Evolutionary conservation across 2,329 filamentous ascomycete species (phyloP).

Genomic region (Colletotrichum gigasporum): DNA sequence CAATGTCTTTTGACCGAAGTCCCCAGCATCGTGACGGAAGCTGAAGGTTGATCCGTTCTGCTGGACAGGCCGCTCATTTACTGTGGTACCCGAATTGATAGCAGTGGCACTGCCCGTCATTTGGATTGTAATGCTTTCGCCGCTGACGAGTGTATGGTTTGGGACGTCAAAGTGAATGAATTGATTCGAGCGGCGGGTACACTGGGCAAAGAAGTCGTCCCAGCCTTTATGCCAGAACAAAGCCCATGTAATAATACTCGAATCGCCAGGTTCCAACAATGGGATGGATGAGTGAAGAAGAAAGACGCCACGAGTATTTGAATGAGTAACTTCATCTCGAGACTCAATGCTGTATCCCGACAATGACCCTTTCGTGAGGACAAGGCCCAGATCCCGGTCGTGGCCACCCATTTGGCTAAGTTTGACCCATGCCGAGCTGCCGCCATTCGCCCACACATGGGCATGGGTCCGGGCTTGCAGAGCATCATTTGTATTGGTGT

Average conservation of each 20-base stretch:
- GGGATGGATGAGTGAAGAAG: constrained; percentile 23
- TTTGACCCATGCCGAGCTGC: constrained; percentile 26
- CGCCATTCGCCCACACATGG: constrained; percentile 26
- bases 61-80: neutral
- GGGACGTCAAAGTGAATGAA: constrained; percentile 14
- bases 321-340: constrained; percentile 21
- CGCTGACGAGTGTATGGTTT: constrained; percentile 1
- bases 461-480: constrained; percentile 15
- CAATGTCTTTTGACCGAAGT: constrained; percentile 3
- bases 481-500: constrained; percentile 25
- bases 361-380: constrained; percentile 20
- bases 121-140: neutral
- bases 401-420: constrained; percentile 28
- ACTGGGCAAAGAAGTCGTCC: constrained; percentile 21
- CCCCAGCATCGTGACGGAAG: neutral
- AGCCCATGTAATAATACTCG: constrained; percentile 13
- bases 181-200: constrained; percentile 9
- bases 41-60: neutral
- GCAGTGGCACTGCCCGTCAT: neutral
- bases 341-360: constrained; percentile 29
- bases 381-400: constrained; percentile 22
- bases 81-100: constrained; percentile 1
- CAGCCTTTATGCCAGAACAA: constrained; percentile 28
- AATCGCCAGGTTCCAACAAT: constrained; percentile 10
- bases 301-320: constrained; percentile 28